phyloP scores from a whole-genome alignment of 2,329 filamentous ascomycete genomes.

The Aureobasidium sp. region DNA sequence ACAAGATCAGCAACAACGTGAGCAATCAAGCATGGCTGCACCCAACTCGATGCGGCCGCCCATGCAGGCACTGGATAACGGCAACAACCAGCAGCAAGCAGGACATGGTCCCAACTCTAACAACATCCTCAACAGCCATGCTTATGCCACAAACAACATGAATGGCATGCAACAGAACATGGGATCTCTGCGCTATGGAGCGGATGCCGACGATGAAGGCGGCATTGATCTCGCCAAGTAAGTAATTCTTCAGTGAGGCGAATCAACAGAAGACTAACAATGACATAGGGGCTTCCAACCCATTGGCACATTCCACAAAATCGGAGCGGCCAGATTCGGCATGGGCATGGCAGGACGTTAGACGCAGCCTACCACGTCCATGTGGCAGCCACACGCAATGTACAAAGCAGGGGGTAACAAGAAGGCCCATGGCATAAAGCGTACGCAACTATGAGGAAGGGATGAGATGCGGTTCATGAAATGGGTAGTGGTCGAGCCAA shows the following conservation, averaged over 20 bases:
- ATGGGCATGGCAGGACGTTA: slow-evolving; percentile 19
- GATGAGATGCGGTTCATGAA: slow-evolving; percentile 4
- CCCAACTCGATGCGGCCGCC: slow-evolving; percentile 14
- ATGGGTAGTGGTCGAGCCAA: neutral
- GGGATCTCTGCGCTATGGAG: slow-evolving; percentile 26
- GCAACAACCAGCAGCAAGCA: slow-evolving; percentile 7
- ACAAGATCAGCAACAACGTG: slow-evolving; percentile 14
- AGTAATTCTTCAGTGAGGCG: slow-evolving; percentile 21
- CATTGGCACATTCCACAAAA: slow-evolving; percentile 41
- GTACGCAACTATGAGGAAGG: slow-evolving; percentile 5
- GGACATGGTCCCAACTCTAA: slow-evolving; percentile 29
- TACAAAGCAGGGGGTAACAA: neutral
- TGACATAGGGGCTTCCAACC: slow-evolving; percentile 41
- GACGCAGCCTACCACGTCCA: neutral
- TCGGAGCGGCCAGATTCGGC: slow-evolving; percentile 19
- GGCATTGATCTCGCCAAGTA: slow-evolving; percentile 45
- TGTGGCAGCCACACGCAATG: neutral
- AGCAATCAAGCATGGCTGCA: slow-evolving; percentile 8
- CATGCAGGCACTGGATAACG: neutral
- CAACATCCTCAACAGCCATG: slow-evolving; percentile 25
- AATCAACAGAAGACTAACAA: slow-evolving; percentile 5
- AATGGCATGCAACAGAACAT: slow-evolving; percentile 14
- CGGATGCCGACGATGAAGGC: slow-evolving; percentile 39
- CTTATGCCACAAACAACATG: slow-evolving; percentile 20
- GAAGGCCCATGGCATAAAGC: neutral